Percentiles rank a stretch among this genome's conserved stretches.
Evolutionary conservation across 2,329 filamentous ascomycete genomes (phyloP).

Genomic region (Cryphonectria nitschkei): DNA sequence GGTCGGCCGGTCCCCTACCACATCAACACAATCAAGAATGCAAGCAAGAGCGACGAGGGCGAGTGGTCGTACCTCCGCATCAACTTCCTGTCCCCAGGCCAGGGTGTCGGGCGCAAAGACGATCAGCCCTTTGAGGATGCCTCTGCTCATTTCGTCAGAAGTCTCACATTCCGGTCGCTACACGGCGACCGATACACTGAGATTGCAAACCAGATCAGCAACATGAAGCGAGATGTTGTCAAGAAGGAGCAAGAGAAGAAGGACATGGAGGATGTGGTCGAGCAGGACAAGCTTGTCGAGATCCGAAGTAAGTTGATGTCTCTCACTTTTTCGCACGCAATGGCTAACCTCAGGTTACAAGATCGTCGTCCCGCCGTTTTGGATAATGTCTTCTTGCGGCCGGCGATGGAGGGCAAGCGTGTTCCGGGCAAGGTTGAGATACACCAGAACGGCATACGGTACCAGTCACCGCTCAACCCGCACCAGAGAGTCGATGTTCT

Average conservation of each 20-base stretch:
- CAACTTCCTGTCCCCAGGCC: conserved; percentile 95
- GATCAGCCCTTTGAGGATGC: conserved; percentile 98
- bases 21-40: conserved; percentile 97
- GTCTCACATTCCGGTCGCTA: conserved; percentile 90
- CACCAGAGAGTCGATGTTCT: conserved; percentile 89
- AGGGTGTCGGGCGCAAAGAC: conserved; percentile 95
- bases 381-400: conserved; percentile 93
- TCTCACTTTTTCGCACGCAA: background rate
- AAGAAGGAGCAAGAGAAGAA: conserved; percentile 99
- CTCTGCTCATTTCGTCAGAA: conserved; percentile 92
- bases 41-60: conserved; percentile 94
- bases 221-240: conserved; percentile 89
- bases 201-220: conserved; percentile 90
- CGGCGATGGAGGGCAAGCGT: conserved; percentile 94
- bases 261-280: conserved; percentile 98
- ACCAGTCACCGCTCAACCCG: conserved; percentile 78
- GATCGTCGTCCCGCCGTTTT: conserved; percentile 88
- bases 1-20: conserved; percentile 97
- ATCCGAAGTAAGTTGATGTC: conserved; percentile 73
- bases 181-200: conserved; percentile 88
- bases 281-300: conserved; percentile 95
- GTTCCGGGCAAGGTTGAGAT: conserved; percentile 96
- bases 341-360: conserved; percentile 50
- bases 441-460: conserved; percentile 97
- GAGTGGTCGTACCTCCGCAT: conserved; percentile 93